phyloP scores from a whole-genome alignment of 345 rosid genomes.

The Erucastrum elatum region DNA sequence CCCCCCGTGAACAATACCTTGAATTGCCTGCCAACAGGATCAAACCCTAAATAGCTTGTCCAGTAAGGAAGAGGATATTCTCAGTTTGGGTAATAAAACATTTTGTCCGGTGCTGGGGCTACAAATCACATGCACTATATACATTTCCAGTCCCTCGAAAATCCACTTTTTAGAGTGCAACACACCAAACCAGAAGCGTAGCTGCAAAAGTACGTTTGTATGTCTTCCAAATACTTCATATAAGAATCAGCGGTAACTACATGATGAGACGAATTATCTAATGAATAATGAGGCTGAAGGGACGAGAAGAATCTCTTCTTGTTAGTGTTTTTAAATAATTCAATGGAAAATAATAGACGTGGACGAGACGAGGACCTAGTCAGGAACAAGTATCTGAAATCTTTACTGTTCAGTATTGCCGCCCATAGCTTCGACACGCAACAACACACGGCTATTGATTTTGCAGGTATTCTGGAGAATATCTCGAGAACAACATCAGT shows the following conservation, averaged over 20 bases:
- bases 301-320: neutral
- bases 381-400: neutral
- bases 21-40: neutral
- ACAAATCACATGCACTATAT: neutral
- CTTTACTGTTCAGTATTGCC: neutral
- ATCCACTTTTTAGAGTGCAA: neutral
- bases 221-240: neutral
- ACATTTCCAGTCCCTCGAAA: neutral
- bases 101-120: neutral
- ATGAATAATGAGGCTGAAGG: neutral
- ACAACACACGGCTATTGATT: neutral
- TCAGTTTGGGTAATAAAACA: neutral
- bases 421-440: neutral
- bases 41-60: neutral
- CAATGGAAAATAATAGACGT: neutral
- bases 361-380: neutral
- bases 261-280: neutral
- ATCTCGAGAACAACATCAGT: neutral
- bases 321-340: neutral
- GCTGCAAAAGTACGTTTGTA: neutral
- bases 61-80: neutral
- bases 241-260: neutral
- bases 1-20: neutral
- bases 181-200: neutral
- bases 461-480: neutral